Base-by-base conservation (phyloP, 2,329 filamentous ascomycete genomes). In the Colletotrichum somersetense region DNA sequence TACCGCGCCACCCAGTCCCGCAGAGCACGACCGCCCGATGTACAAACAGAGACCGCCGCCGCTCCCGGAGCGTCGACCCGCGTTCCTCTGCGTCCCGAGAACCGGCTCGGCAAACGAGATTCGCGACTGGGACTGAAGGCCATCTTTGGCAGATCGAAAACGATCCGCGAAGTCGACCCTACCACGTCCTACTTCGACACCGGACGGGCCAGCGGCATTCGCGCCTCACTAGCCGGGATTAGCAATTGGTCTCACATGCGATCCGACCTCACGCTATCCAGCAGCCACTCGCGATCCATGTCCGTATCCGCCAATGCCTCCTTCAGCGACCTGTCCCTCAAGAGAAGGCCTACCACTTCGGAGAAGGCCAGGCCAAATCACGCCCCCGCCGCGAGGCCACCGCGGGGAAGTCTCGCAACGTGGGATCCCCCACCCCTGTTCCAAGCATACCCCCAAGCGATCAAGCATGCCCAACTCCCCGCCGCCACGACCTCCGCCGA, bases 381-480 rank as follows among this genome's bases (percentile, higher is more conserved):
- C 23, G 26, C 40, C 16, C 57, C 63, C 50, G 46, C 55, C 46
- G 56, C 55, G 35, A 75, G 69, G 55, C 65, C 73, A 20, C 62
- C 72, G 5, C 77, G 80, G 67, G 81, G 80, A 38, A 77, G 80
- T 4, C 74, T 85, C 33, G 80, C 82, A 5, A 80, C 82, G 16
- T 93, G 91, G 91, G 88, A 89, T 67, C 88, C 91, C 20, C 93
- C 94, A 8, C 93, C 94, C 2, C 83, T 98, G 16, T 97, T 95
- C 80, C 93, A 97, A 79, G 94, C 93, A 16, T 97, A 95, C 79
- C 92, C 93, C 0, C 95, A 97, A 80, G 91, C 94, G 3, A 88
- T 94, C 75, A 95, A 93, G 77, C 89, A 96, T 79, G 91, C 89
- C 14, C 90, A 88, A 20, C 84, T 97, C 3, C 88, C 91, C 35